A percentile compares a stretch with the other conserved stretches of the same genome.
phyloP scores from a whole-genome alignment of 169 alveolate species.

The Eimeria acervulina region DNA sequence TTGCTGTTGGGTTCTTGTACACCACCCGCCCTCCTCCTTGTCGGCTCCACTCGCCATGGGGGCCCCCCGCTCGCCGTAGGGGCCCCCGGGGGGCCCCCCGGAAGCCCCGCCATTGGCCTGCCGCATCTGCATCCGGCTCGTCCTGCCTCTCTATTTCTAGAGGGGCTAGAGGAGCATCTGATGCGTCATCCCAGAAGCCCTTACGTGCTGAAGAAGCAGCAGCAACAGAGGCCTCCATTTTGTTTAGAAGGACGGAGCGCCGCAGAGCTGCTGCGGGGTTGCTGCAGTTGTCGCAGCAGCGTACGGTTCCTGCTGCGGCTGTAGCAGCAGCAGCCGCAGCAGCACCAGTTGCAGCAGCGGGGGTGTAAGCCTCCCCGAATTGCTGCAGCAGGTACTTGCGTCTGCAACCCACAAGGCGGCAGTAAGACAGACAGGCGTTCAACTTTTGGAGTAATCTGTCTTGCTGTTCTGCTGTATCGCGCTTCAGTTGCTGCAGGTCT shows the following conservation, averaged over 20 bases:
- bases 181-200: neutral
- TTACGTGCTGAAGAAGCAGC: neutral
- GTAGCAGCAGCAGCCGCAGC: neutral
- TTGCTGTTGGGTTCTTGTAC: slow-evolving; percentile 5
- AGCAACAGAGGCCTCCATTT: slow-evolving; percentile 14
- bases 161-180: neutral
- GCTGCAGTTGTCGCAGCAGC: slow-evolving; percentile 70
- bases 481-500: neutral
- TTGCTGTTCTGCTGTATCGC: slow-evolving; percentile 42
- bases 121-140: neutral
- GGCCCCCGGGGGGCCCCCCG: neutral
- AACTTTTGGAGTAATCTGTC: neutral
- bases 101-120: neutral
- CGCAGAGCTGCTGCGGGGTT: slow-evolving; percentile 20
- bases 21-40: slow-evolving; percentile 40
- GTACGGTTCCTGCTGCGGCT: neutral
- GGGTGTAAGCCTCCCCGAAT: slow-evolving; percentile 11
- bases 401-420: slow-evolving; percentile 21
- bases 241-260: neutral
- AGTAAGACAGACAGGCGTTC: slow-evolving; percentile 15
- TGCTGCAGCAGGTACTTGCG: slow-evolving; percentile 24
- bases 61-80: neutral
- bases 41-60: neutral
- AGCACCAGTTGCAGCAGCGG: slow-evolving; percentile 35
- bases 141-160: slow-evolving; percentile 21